Evolutionary conservation across 2,329 filamentous ascomycete species (phyloP).

Genomic region (Lasiodiplodia gonubiensis): DNA sequence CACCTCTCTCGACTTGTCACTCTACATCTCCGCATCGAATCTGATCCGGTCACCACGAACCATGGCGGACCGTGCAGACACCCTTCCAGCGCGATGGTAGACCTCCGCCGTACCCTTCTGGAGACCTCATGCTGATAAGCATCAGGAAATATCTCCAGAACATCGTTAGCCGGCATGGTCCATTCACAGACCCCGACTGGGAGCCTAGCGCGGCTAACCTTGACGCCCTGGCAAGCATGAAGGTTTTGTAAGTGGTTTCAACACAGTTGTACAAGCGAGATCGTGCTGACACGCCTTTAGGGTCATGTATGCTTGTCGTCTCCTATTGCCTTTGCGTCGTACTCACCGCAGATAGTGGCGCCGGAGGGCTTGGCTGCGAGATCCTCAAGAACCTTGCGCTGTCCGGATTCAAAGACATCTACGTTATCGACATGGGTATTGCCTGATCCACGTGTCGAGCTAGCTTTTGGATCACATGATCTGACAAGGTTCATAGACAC

Average conservation of each 20-base stretch:
- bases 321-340: slow-evolving; percentile 38
- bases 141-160: slow-evolving; percentile 82
- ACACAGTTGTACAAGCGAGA: neutral
- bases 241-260: slow-evolving; percentile 67
- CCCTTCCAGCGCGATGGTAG: slow-evolving; percentile 29
- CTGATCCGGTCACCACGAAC: slow-evolving; percentile 23
- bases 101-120: neutral
- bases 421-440: slow-evolving; percentile 97
- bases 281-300: slow-evolving; percentile 31
- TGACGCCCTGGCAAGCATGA: slow-evolving; percentile 42
- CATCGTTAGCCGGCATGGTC: slow-evolving; percentile 76
- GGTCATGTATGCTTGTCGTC: slow-evolving; percentile 44
- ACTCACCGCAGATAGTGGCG: slow-evolving; percentile 67
- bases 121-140: neutral
- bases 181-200: slow-evolving; percentile 73
- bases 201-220: slow-evolving; percentile 59
- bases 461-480: slow-evolving; percentile 16
- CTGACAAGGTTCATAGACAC: slow-evolving; percentile 66
- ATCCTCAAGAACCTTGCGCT: slow-evolving; percentile 95
- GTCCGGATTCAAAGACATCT: slow-evolving; percentile 94
- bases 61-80: slow-evolving; percentile 37
- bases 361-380: slow-evolving; percentile 92
- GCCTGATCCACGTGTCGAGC: slow-evolving; percentile 15
- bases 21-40: neutral
- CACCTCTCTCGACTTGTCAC: slow-evolving; percentile 29